These are phyloP conservation scores for Annulohypoxylon stygium DNA, from an alignment of 495 filamentous ascomycete genomes.

Conservation along the genomic window DNA sequence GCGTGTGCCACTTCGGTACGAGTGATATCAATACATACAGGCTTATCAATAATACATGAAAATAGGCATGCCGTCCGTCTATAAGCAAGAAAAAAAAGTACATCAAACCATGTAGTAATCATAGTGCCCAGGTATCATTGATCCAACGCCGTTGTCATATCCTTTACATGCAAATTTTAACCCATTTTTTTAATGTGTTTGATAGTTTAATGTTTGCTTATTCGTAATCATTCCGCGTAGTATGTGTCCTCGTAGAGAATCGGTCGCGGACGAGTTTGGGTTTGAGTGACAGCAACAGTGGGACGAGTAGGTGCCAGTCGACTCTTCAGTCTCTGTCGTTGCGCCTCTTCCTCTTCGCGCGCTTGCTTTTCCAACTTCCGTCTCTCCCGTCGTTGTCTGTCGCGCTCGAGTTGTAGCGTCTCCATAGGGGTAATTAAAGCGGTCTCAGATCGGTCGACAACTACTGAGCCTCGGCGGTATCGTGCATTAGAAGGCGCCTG, in stretches of 20 bases:
- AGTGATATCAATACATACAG: slow-evolving; percentile 42
- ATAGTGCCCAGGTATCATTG: slow-evolving; percentile 33
- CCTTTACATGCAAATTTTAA: slow-evolving; percentile 33
- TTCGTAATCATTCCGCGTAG: slow-evolving; percentile 32
- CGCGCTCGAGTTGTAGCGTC: slow-evolving; percentile 40
- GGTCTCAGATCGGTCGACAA: slow-evolving; percentile 30
- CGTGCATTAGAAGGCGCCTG: slow-evolving; percentile 17
- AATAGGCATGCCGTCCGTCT: slow-evolving; percentile 19
- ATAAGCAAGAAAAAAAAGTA: slow-evolving; percentile 32
- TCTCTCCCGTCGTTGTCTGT: slow-evolving; percentile 37
- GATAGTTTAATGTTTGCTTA: not conserved
- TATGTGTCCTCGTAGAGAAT: slow-evolving; percentile 25
- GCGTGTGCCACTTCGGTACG: slow-evolving; percentile 22
- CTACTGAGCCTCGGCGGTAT: slow-evolving; percentile 51
- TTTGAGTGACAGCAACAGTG: slow-evolving; percentile 23
- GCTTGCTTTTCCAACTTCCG: slow-evolving; percentile 21
- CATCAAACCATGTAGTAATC: slow-evolving; percentile 27
- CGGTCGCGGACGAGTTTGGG: slow-evolving; percentile 14
- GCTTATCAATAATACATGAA: slow-evolving; percentile 33
- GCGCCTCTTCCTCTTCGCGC: slow-evolving; percentile 47
- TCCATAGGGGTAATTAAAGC: slow-evolving; percentile 37
- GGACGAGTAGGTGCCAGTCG: slow-evolving; percentile 38
- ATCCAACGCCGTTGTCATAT: slow-evolving; percentile 33
- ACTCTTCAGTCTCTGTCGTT: slow-evolving; percentile 42
- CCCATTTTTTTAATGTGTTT: slow-evolving; percentile 26